These are phyloP conservation scores for Monosporascus sp. DNA, from an alignment of 2,329 filamentous ascomycete genomes.

Conservation along the genomic window DNA sequence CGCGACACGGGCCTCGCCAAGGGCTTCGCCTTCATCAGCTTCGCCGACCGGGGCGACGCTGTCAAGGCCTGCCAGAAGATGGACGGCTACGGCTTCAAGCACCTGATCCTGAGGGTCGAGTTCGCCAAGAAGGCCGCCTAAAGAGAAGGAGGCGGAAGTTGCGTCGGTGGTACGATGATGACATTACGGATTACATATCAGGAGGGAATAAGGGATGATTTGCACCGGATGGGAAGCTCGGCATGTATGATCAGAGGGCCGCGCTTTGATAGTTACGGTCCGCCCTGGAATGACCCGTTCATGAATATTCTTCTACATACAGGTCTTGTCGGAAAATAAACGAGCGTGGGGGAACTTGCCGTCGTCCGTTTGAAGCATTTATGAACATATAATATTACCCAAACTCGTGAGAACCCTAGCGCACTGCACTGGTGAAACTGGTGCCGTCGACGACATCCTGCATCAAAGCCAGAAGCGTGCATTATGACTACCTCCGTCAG, in stretches of 20 bases:
- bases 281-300: background rate
- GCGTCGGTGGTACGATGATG: background rate
- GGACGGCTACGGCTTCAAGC: constrained; percentile 90
- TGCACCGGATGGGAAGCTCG: background rate
- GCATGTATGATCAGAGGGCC: background rate
- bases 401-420: no score
- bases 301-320: background rate
- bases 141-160: background rate
- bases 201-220: background rate
- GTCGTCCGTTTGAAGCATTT: no score
- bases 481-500: no score
- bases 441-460: no score
- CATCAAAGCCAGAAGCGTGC: no score
- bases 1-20: constrained; percentile 93
- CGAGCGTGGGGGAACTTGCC: no score
- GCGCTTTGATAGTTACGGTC: background rate
- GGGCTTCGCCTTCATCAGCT: constrained; percentile 98
- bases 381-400: no score
- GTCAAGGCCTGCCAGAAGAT: constrained; percentile 93
- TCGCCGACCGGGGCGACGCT: constrained; percentile 82
- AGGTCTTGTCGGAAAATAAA: no score
- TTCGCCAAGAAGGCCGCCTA: constrained; percentile 70
- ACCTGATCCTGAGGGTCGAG: constrained; percentile 80
- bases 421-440: no score
- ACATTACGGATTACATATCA: background rate